Evolutionary conservation across 108 stramenopile genomes (phyloP), one percentile per base, ranked within the genome.

Genomic region (Skeletonema menzelii): DNA sequence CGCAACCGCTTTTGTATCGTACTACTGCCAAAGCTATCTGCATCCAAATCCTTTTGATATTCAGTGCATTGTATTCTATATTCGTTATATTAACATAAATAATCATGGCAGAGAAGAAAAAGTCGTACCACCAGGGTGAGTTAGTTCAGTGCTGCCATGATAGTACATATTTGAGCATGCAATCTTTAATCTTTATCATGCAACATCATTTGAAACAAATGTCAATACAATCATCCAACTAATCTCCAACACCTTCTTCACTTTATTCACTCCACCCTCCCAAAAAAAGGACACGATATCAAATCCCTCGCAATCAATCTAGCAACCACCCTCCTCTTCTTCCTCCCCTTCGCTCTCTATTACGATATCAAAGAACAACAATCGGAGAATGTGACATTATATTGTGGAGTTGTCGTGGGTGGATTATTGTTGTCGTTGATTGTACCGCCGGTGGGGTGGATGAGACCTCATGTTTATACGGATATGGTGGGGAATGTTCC

Each of bases 401-500:
- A 70, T 32, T 44, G 77, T 44, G 82, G 60, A 38, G 67, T 82
- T 2, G 85, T 89, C 12, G 83, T 44, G 0, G 86, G 38, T 26
- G 37, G 70, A 19, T 64, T 91, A 26, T 26, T 84, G 1, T 12
- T 92, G 30, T 85, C 91, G 0, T 67, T 86, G 4, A 27, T 95
- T 24, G 72, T 77, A 3, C 93, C 93, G 14, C 93, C 93, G 19
- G 47, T 91, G 14, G 93, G 93, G 32, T 86, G 82, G 82, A 73
- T 78, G 80, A 76, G 91, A 70, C 93, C 93, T 22, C 93, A 95
- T 70, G 88, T 88, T 2, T 95, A 95, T 61, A 85, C 88, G 37
- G 93, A 95, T 80, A 67, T 82, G 26, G 84, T 85, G 1, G 63
- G 62, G 3, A 94, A 94, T 80, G 56, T 67, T 19, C 90, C 90